phyloP scores from a whole-genome alignment of 2,329 filamentous ascomycete genomes.

The Alternaria dauci region DNA sequence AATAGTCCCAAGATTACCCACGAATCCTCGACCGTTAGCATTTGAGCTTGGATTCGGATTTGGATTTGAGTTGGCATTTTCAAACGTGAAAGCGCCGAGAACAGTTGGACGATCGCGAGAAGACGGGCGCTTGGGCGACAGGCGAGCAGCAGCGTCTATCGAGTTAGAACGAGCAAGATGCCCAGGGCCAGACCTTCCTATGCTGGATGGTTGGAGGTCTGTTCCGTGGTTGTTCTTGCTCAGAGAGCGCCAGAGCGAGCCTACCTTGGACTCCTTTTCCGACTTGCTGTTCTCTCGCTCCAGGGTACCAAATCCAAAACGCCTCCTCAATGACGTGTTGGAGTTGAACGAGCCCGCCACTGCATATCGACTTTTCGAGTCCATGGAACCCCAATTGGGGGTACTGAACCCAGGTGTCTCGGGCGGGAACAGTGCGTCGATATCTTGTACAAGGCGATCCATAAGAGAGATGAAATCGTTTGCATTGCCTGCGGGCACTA shows the following conservation, averaged over 20 bases:
- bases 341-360: constrained; percentile 80
- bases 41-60: constrained; percentile 42
- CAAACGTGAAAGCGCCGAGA: constrained; percentile 59
- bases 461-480: constrained; percentile 87
- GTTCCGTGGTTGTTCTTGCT: constrained; percentile 72
- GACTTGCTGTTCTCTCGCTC: constrained; percentile 81
- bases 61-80: constrained; percentile 41
- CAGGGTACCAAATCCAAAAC: constrained; percentile 81
- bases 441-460: constrained; percentile 88
- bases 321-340: constrained; percentile 85
- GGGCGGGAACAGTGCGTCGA: constrained; percentile 85
- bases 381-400: constrained; percentile 66
- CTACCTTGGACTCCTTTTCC: constrained; percentile 71
- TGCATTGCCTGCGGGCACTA: constrained; percentile 79
- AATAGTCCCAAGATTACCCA: constrained; percentile 58
- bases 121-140: constrained; percentile 60
- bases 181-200: constrained; percentile 67
- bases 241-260: constrained; percentile 84
- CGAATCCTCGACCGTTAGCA: constrained; percentile 37
- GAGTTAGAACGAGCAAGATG: constrained; percentile 74
- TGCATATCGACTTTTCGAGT: constrained; percentile 65
- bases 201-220: constrained; percentile 63
- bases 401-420: constrained; percentile 56
- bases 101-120: constrained; percentile 64
- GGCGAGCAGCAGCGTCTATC: constrained; percentile 72